Base-by-base conservation (phyloP, 345 rosid genomes). In the Euphorbia pulcherrima region DNA sequence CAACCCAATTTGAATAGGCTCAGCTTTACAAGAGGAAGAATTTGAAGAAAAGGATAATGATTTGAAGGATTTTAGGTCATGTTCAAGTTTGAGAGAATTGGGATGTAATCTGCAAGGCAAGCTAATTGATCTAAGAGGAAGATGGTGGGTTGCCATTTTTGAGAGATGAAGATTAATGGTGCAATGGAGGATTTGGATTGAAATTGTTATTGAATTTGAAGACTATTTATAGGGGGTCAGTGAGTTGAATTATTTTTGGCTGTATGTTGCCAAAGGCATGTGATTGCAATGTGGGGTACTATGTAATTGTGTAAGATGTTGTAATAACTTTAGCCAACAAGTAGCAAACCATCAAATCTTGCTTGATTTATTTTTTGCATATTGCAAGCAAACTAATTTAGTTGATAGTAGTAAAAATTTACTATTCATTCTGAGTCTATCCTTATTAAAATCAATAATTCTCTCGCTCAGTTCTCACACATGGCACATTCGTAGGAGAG, bases 61-160 rank as follows among this genome's bases (percentile, higher is more conserved):
- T 41, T 52, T 80, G 12, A 85, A 39, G 18, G n/a, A n/a, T n/a
- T 52, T 80, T 16, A 85, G 30, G 18, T 54, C 74, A 5, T 64
- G 58, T 58, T 77, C 75, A 18, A 77, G 46, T 50, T 62, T 73
- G 51, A 80, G 44, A 37, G 72, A 60, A 62, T 28, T 67, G 5
- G 79, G 78, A 26, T 69, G 76, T 23, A 73, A 44, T n/a, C 82
- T 78, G 1, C 83, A 68, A 7, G 86, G 88, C 83, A 85, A 71
- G 74, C 88, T 85, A 55, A 73, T 67, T 24, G 88, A 85, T 58
- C 88, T 72, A 35, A 58, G 61, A 27, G 80, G 84, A 59, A 65
- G 62, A 27, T 82, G 84, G n/a, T n/a, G n/a, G 50, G 37, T 30
- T 17, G 28, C 63, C 57, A 67, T 71, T 47, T 26, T 62, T 21